Evolutionary conservation across 208 protist species (phyloP).

Genomic region (Trypanosomatidae sp.): DNA sequence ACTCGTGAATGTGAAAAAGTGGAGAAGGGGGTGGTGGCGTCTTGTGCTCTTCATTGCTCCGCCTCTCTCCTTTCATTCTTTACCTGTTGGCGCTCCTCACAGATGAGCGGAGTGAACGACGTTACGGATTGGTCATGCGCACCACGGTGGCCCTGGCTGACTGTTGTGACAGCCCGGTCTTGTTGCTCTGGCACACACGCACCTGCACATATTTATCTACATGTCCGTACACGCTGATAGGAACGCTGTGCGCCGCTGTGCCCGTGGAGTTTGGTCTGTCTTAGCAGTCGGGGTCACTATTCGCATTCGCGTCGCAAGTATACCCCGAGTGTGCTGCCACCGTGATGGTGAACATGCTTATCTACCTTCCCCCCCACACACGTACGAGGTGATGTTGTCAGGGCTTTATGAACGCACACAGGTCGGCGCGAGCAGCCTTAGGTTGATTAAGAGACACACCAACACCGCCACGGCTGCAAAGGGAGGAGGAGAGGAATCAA

Average conservation of each 20-base stretch:
- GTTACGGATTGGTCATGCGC: neutral
- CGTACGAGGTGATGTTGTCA: neutral
- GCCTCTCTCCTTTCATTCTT: neutral
- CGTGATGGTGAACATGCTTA: neutral
- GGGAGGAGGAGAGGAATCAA: neutral
- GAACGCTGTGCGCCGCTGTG: neutral
- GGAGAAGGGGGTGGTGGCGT: neutral
- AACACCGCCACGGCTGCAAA: neutral
- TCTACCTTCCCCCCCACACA: neutral
- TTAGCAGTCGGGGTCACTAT: neutral
- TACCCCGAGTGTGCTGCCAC: neutral
- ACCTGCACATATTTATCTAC: constrained; percentile 6
- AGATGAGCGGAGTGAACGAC: neutral
- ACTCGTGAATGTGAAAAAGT: constrained; percentile 41
- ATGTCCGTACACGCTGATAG: neutral
- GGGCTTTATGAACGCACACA: neutral
- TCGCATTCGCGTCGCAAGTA: neutral
- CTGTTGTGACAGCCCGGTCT: neutral
- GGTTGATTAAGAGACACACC: neutral
- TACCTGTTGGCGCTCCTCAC: neutral
- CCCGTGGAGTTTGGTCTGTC: neutral
- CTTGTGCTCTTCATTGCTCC: neutral
- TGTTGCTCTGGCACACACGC: neutral
- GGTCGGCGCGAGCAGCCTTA: neutral
- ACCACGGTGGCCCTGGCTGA: neutral